These are phyloP conservation scores for Lippia alba DNA, from an alignment of 305 asterid species.

Conservation along the genomic window DNA sequence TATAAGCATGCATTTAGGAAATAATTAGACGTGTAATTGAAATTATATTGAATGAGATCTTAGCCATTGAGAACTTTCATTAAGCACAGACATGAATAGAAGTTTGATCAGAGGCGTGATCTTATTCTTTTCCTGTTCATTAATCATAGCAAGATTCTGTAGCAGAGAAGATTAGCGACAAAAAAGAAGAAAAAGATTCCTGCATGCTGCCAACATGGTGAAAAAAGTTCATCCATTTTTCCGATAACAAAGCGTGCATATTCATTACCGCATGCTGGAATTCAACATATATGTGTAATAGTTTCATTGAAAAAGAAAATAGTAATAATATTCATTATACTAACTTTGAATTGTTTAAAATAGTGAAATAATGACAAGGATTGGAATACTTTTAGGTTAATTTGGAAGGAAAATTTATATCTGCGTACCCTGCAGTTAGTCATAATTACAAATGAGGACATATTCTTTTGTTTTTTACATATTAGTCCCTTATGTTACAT, in stretches of 20 bases:
- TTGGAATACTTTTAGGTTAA: no score
- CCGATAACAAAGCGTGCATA: constrained; percentile 23
- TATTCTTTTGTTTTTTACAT: no score
- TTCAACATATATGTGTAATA: neutral
- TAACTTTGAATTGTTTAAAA: no score
- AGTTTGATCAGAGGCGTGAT: constrained; percentile 15
- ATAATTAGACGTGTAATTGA: neutral
- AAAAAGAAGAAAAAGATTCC: constrained; percentile 26
- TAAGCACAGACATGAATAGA: constrained; percentile 30
- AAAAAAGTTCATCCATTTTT: constrained; percentile 28
- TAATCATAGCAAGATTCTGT: constrained; percentile 42
- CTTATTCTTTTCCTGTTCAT: constrained; percentile 2
- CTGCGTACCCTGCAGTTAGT: no score
- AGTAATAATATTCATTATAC: neutral
- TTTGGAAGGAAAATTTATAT: no score
- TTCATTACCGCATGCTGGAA: constrained; percentile 39
- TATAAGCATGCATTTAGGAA: neutral
- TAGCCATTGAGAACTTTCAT: constrained; percentile 30
- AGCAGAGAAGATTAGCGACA: constrained; percentile 19
- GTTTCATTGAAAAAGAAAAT: neutral
- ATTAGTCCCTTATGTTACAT: no score
- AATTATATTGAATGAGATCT: neutral
- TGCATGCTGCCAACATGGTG: constrained; percentile 29
- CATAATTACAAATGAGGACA: no score
- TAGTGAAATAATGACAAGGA: no score